phyloP scores from a whole-genome alignment of 306 rosid genomes.

The Mimosa pudica region DNA sequence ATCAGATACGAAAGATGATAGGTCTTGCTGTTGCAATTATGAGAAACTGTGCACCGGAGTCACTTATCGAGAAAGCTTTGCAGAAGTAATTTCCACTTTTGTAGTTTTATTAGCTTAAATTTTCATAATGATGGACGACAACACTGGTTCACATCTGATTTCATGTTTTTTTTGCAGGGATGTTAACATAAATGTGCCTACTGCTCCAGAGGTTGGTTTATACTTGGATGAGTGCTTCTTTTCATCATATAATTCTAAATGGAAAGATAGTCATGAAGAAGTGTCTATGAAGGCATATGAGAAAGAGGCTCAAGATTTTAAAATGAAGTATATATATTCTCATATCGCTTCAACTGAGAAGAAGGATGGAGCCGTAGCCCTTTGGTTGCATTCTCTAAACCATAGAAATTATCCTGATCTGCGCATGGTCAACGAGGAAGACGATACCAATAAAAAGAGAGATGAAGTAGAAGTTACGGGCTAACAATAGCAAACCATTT shows the following conservation, averaged over 20 bases:
- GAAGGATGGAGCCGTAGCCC: slow-evolving; percentile 83
- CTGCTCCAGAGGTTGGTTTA: slow-evolving; percentile 97
- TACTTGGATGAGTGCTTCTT: slow-evolving; percentile 90
- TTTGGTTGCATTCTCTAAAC: slow-evolving; percentile 94
- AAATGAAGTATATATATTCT: slow-evolving; percentile 78
- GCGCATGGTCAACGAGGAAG: slow-evolving; percentile 36
- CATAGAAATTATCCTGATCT: slow-evolving; percentile 86
- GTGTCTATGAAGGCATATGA: slow-evolving; percentile 74
- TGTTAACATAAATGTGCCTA: slow-evolving; percentile 78
- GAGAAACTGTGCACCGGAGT: slow-evolving; percentile 79
- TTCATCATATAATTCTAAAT: slow-evolving; percentile 83
- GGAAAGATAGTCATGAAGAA: slow-evolving; percentile 93
- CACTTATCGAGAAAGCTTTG: slow-evolving; percentile 69
- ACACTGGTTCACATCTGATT: slow-evolving; percentile 24
- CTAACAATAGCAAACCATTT: slow-evolving; percentile 44
- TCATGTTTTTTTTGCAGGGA: slow-evolving; percentile 51
- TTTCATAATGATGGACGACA: slow-evolving; percentile 25
- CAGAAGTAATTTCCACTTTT: slow-evolving; percentile 61
- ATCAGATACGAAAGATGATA: slow-evolving; percentile 92
- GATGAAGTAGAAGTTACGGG: slow-evolving; percentile 28
- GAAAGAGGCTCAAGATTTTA: slow-evolving; percentile 80
- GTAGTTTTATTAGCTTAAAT: slow-evolving; percentile 9
- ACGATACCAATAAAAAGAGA: slow-evolving; percentile 8
- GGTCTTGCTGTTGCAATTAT: slow-evolving; percentile 92
- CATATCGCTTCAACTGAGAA: slow-evolving; percentile 77